Evolutionary conservation across 208 protist species (phyloP).

Genomic region (Leishmania arabica): DNA sequence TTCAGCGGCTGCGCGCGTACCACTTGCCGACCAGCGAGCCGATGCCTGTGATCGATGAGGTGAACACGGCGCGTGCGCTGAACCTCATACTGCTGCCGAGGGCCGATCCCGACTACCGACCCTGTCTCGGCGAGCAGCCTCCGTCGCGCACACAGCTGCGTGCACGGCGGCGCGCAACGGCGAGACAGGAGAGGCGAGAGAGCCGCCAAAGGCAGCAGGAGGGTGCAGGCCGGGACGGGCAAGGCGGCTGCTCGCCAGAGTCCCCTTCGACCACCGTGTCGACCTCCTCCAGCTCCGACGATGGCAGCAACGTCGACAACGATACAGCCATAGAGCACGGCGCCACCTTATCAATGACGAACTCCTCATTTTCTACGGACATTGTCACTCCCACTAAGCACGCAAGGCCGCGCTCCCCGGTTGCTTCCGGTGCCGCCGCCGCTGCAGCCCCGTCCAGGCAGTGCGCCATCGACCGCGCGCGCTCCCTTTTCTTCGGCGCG

Average conservation of each 20-base stretch:
- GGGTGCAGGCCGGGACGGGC: background rate
- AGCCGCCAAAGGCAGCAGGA: background rate
- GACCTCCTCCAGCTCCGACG: background rate
- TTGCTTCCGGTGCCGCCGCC: too few relatives aligned
- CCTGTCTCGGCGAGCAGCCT: constrained; percentile 42
- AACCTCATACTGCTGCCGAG: constrained; percentile 71
- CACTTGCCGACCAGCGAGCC: constrained; percentile 44
- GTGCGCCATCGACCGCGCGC: constrained; percentile 67
- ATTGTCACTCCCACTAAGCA: background rate
- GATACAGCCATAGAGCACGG: background rate
- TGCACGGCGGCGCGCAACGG: constrained; percentile 6
- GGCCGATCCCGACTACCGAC: constrained; percentile 55
- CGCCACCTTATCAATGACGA: background rate
- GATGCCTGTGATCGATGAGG: constrained; percentile 50
- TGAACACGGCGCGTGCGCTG: constrained; percentile 59
- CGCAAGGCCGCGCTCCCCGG: background rate
- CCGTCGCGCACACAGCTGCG: constrained; percentile 17
- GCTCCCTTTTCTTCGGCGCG: constrained; percentile 67
- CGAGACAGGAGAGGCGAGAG: background rate
- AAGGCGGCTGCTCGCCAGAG: background rate
- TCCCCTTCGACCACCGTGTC: background rate
- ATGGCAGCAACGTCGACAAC: background rate
- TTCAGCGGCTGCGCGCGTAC: constrained; percentile 78
- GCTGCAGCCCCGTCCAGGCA: background rate
- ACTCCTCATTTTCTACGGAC: background rate